Evolutionary conservation across 2,329 filamentous ascomycete genomes (phyloP).

Genomic region (Fonsecaea nubica): DNA sequence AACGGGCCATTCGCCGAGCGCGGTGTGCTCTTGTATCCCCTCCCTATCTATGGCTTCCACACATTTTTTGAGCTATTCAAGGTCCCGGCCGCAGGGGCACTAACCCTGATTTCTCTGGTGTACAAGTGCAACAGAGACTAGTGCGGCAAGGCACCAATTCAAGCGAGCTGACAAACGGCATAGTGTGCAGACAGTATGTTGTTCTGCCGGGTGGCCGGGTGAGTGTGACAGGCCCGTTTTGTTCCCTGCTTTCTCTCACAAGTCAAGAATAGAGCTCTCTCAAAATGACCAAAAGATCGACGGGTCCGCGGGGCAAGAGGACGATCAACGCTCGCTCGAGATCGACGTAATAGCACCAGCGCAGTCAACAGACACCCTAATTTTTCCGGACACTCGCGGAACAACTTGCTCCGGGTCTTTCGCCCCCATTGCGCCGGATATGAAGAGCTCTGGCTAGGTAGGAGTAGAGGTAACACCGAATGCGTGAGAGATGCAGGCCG

Average conservation of each 20-base stretch:
- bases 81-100: neutral
- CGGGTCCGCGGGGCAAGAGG: neutral
- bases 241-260: neutral
- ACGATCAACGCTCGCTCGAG: neutral
- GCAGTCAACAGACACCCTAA: neutral
- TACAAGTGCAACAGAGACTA: slow-evolving; percentile 12
- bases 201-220: neutral
- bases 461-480: neutral
- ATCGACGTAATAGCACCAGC: neutral
- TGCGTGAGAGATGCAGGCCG: neutral
- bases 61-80: neutral
- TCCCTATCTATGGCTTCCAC: neutral
- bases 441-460: neutral
- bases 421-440: neutral
- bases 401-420: neutral
- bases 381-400: neutral
- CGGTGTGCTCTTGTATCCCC: slow-evolving; percentile 2
- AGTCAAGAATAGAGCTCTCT: neutral
- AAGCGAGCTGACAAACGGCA: neutral
- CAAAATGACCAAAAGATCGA: neutral
- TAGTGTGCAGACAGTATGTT: neutral
- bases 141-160: neutral
- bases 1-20: neutral
- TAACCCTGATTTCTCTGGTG: neutral
- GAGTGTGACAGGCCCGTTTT: neutral